Base-by-base conservation (phyloP, 2,329 filamentous ascomycete genomes). In the Epichloe glyceriae region DNA sequence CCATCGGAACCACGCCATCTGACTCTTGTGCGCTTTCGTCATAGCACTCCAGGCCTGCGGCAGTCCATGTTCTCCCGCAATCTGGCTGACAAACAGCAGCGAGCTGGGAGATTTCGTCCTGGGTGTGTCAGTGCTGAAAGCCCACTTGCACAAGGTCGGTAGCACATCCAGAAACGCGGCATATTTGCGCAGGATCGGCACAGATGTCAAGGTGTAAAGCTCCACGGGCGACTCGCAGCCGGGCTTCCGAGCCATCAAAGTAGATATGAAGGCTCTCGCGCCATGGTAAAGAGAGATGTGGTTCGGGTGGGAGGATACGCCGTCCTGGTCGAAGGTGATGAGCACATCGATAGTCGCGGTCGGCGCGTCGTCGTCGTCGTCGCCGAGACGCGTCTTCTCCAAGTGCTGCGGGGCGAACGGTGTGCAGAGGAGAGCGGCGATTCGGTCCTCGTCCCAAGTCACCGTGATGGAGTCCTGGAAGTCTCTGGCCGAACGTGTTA, bases 1-100 rank as follows among this genome's bases (percentile, higher is more conserved):
- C 79, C 89, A 97, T 7, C 93, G 80, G 64, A 97, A 98, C 93
- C 93, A 98, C 38, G 87, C 80, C 93, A 98, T 98, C 75, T 98
- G 93, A 67, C 89, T 96, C 69, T 82, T 75, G 71, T 98, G 93
- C 30, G 87, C 91, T 50, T 78, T 75, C 2, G 86, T 89, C 93
- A 98, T 98, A 34, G 93, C 90, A 50, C 72, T 76, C 71, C 90
- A 85, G 7, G 88, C 91, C 33, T 75, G 72, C 10, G 64, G 64
- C 52, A 73, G 65, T n/a, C 68, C 71, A 46, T 69, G 69, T 2
- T 61, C 78, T 55, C 83, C 73, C 56, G 84, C 80, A 15, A 88
- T 73, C 8, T 78, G 76, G 67, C 78, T 94, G 54, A 91, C 73
- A 61, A 85, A 89, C 37, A 95, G 64, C 49, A 95, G 66, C 4